Conservation (phyloP, 306 rosid genomes). For the Sicyos baderoa region DNA sequence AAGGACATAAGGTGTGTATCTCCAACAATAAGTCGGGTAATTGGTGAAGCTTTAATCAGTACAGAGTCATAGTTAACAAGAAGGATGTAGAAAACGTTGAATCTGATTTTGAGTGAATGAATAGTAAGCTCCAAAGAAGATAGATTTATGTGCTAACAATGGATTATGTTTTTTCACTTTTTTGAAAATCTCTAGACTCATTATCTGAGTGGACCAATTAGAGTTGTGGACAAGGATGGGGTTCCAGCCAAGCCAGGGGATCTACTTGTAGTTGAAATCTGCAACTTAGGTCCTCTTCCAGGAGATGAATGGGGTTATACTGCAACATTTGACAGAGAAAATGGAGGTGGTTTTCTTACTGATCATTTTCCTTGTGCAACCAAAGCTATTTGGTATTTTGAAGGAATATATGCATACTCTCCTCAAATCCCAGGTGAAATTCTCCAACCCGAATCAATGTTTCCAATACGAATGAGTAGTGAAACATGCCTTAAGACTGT, state of each 20-base stretch:
- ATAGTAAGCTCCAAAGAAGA: not conserved
- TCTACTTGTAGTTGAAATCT: slow-evolving; percentile 72
- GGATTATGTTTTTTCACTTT: not conserved
- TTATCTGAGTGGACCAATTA: slow-evolving; percentile 75
- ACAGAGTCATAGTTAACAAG: slow-evolving; percentile 5
- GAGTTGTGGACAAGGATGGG: slow-evolving; percentile 62
- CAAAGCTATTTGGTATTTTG: slow-evolving; percentile 84
- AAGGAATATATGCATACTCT: slow-evolving; percentile 82
- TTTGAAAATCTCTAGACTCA: slow-evolving; percentile 40
- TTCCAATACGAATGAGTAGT: not conserved
- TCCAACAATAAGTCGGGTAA: not conserved
- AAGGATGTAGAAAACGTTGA: not conserved
- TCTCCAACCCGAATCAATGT: slow-evolving; percentile 5
- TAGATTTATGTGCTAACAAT: not conserved
- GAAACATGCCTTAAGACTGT: not conserved
- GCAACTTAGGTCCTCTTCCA: slow-evolving; percentile 83
- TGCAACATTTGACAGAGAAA: slow-evolving; percentile 86
- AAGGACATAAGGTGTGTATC: too few relatives aligned
- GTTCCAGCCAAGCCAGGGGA: slow-evolving; percentile 77
- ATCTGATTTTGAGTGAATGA: not conserved
- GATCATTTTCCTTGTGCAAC: slow-evolving; percentile 82
- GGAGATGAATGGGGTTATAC: slow-evolving; percentile 97
- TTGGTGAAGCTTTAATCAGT: not conserved
- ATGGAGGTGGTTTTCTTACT: slow-evolving; percentile 87
- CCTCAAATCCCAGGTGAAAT: slow-evolving; percentile 90